A percentile compares a stretch with the other conserved stretches of the same genome.
These are phyloP conservation scores for Malassezia caprae DNA, from an alignment of 1,284 basidiomycete species.

Conservation along the genomic window DNA sequence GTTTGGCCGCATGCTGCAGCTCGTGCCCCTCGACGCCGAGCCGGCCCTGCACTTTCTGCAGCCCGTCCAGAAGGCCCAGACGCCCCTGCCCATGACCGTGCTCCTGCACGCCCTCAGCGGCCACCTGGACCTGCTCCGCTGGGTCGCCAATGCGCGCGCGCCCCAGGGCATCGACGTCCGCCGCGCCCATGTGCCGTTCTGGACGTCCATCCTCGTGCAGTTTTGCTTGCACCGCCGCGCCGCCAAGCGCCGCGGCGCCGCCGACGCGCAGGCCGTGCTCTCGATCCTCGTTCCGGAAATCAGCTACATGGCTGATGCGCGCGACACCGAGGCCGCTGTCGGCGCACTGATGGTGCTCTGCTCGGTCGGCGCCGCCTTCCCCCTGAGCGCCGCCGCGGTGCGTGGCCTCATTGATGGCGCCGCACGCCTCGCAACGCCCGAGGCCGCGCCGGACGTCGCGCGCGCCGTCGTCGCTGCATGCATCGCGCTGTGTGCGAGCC, in stretches of 20 bases:
- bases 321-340: constrained; percentile 28
- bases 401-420: constrained; percentile 26
- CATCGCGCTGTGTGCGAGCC: constrained; percentile 28
- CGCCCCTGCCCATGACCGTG: constrained; percentile 32
- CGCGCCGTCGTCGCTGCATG: constrained; percentile 28
- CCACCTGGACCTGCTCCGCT: constrained; percentile 60
- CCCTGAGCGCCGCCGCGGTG: constrained; percentile 31
- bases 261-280: constrained; percentile 33
- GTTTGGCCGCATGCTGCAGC: constrained; percentile 78
- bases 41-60: constrained; percentile 33
- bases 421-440: constrained; percentile 15
- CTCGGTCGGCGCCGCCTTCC: constrained; percentile 30
- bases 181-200: constrained; percentile 71
- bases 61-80: constrained; percentile 31
- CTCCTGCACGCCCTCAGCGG: constrained; percentile 32
- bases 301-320: constrained; percentile 22
- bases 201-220: constrained; percentile 68
- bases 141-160: constrained; percentile 59
- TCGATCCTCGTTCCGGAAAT: constrained; percentile 48
- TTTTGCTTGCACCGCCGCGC: constrained; percentile 51
- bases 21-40: constrained; percentile 55
- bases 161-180: constrained; percentile 53
- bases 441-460: constrained; percentile 14
- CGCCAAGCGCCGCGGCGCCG: constrained; percentile 49
- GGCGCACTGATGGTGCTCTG: constrained; percentile 38